Conservation (phyloP, 169 alveolate species). For the Cryptosporidium baileyi region DNA sequence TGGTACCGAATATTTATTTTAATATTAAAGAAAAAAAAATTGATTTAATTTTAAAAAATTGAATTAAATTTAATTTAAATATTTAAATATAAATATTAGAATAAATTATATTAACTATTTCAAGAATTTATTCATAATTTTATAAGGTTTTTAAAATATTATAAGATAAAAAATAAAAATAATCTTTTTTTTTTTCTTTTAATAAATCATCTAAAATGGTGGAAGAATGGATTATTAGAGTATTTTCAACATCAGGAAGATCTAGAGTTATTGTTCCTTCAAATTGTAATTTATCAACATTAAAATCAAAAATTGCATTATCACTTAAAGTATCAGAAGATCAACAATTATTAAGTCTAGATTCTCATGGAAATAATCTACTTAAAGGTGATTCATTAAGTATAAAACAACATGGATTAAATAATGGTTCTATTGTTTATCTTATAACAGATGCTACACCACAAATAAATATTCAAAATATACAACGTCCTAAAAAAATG, state of each 20-base stretch:
- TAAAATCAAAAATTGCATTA: slow-evolving; percentile 50
- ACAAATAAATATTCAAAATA: slow-evolving; percentile 2
- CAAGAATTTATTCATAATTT: too few relatives aligned
- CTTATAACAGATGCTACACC: slow-evolving; percentile 64
- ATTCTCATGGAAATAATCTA: slow-evolving; percentile 21
- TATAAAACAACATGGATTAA: slow-evolving; percentile 39
- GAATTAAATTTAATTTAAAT: too few relatives aligned
- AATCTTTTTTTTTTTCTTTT: too few relatives aligned
- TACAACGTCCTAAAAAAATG: slow-evolving; percentile 35
- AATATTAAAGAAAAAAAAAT: too few relatives aligned
- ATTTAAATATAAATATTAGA: too few relatives aligned
- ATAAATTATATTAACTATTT: too few relatives aligned
- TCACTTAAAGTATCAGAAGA: slow-evolving; percentile 51
- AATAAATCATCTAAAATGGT: too few relatives aligned
- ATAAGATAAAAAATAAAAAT: too few relatives aligned
- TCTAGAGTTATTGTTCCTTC: slow-evolving; percentile 63
- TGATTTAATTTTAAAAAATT: too few relatives aligned
- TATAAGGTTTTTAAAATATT: too few relatives aligned
- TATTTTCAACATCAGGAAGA: slow-evolving; percentile 58
- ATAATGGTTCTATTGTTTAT: slow-evolving; percentile 49
- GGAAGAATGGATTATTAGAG: slow-evolving; percentile 63
- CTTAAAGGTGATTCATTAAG: slow-evolving; percentile 62
- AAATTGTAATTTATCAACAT: slow-evolving; percentile 15
- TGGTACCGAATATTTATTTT: too few relatives aligned
- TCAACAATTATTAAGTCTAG: slow-evolving; percentile 47